phyloP scores from a whole-genome alignment of 768 basidiomycete species.

The Leucocoprinus birnbaumii region DNA sequence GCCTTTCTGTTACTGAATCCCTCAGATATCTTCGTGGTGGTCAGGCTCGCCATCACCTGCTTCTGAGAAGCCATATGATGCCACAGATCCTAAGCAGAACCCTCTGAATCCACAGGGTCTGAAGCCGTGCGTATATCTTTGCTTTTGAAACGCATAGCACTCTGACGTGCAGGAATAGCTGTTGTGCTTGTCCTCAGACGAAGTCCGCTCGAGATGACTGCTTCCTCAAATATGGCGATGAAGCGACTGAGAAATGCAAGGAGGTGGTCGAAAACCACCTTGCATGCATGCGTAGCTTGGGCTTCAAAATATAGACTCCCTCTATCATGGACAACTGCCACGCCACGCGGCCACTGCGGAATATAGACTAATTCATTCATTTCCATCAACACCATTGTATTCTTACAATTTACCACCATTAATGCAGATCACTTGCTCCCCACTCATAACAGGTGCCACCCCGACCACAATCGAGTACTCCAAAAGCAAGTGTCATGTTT shows the following conservation, averaged over 20 bases:
- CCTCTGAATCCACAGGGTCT: slow-evolving; percentile 92
- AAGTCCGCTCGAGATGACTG: slow-evolving; percentile 93
- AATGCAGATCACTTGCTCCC: background rate
- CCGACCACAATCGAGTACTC: background rate
- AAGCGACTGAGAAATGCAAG: slow-evolving; percentile 77
- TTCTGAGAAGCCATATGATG: slow-evolving; percentile 51
- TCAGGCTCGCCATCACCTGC: slow-evolving; percentile 30
- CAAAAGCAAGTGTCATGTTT: no score
- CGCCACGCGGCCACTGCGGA: background rate
- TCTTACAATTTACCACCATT: background rate
- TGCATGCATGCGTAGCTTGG: slow-evolving; percentile 87
- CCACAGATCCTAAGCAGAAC: slow-evolving; percentile 77
- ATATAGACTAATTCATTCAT: slow-evolving; percentile 11
- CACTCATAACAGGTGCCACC: background rate
- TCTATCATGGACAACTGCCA: background rate
- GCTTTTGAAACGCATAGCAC: background rate
- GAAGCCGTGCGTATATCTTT: slow-evolving; percentile 71
- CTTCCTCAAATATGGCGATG: slow-evolving; percentile 69
- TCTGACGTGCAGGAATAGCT: slow-evolving; percentile 46
- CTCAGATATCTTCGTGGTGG: slow-evolving; percentile 56
- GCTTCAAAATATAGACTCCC: slow-evolving; percentile 70
- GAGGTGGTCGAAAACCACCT: slow-evolving; percentile 78
- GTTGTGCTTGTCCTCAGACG: slow-evolving; percentile 94
- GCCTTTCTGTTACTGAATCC: background rate
- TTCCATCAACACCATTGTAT: background rate